phyloP scores from a whole-genome alignment of 2,329 filamentous ascomycete genomes.

The Stagonosporopsis rhizophila region DNA sequence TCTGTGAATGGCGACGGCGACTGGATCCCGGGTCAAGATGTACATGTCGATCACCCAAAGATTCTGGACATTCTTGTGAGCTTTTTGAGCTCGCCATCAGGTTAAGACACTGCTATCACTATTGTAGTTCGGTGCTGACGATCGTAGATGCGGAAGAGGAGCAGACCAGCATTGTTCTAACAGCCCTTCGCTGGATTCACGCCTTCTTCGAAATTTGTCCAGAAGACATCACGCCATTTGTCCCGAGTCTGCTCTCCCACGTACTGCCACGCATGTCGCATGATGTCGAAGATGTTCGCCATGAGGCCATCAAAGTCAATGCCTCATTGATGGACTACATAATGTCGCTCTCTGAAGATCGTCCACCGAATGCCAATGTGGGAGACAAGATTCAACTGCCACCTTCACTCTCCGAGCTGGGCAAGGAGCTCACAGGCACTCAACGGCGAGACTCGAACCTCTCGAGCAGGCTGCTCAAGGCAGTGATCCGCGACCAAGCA shows the following conservation, averaged over 20 bases:
- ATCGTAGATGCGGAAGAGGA: conserved; percentile 68
- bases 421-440: conserved; percentile 52
- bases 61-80: conserved; percentile 91
- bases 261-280: conserved; percentile 94
- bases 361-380: conserved; percentile 36
- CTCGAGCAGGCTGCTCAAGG: conserved; percentile 44
- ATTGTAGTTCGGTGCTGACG: conserved; percentile 21
- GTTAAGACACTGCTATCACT: conserved; percentile 60
- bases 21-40: conserved; percentile 97
- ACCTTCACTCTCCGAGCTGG: conserved; percentile 47
- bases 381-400: conserved; percentile 54
- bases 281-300: conserved; percentile 84
- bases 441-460: conserved; percentile 50
- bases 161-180: conserved; percentile 76
- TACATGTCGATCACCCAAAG: conserved; percentile 89
- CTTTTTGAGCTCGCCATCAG: conserved; percentile 82
- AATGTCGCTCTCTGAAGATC: conserved; percentile 78
- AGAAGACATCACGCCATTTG: conserved; percentile 93
- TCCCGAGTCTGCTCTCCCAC: conserved; percentile 88
- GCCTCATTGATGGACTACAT: conserved; percentile 92
- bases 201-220: conserved; percentile 97
- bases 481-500: conserved; percentile 44
- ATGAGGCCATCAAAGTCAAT: conserved; percentile 89
- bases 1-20: conserved; percentile 75
- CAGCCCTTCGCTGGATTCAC: conserved; percentile 93